These are phyloP conservation scores for Heritiera littoralis DNA, from an alignment of 345 rosid genomes.

Conservation along the genomic window DNA sequence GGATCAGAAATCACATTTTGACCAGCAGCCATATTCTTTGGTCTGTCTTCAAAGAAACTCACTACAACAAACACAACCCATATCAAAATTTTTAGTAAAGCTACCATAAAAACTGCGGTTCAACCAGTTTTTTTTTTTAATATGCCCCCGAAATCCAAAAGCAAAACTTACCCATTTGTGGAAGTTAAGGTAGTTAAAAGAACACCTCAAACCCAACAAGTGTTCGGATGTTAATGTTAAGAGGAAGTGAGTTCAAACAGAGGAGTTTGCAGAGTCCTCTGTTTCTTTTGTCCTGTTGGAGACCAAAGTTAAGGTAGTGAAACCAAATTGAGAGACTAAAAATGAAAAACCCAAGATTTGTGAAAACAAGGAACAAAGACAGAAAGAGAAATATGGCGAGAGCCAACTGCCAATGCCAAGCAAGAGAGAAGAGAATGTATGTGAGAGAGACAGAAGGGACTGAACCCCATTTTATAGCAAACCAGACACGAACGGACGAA, in stretches of 20 bases:
- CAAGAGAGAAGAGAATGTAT: conserved; percentile 11
- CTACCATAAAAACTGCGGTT: not conserved
- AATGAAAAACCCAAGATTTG: not conserved
- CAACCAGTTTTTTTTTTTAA: not conserved
- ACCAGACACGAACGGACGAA: conserved; percentile 33
- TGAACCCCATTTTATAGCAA: conserved; percentile 33
- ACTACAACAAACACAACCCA: conserved; percentile 28
- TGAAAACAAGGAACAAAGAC: not conserved
- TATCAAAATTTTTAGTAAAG: not conserved
- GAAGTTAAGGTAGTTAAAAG: not conserved
- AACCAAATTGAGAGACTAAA: not conserved
- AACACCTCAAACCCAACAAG: not conserved
- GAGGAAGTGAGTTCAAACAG: conserved; percentile 3
- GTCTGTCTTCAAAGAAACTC: conserved; percentile 35
- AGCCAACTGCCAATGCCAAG: not conserved
- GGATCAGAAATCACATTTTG: conserved; percentile 62
- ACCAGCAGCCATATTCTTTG: conserved; percentile 38
- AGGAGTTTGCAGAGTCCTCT: conserved; percentile 24
- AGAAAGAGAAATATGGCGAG: not conserved
- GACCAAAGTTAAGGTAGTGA: not conserved
- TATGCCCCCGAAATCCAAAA: not conserved
- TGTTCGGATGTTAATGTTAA: conserved; percentile 5
- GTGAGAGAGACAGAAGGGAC: conserved; percentile 29
- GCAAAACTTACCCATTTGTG: conserved; percentile 32
- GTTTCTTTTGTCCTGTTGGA: not conserved